These are phyloP conservation scores for Kwoniella mangroviensis DNA, from an alignment of 768 basidiomycete genomes.

Conservation along the genomic window DNA sequence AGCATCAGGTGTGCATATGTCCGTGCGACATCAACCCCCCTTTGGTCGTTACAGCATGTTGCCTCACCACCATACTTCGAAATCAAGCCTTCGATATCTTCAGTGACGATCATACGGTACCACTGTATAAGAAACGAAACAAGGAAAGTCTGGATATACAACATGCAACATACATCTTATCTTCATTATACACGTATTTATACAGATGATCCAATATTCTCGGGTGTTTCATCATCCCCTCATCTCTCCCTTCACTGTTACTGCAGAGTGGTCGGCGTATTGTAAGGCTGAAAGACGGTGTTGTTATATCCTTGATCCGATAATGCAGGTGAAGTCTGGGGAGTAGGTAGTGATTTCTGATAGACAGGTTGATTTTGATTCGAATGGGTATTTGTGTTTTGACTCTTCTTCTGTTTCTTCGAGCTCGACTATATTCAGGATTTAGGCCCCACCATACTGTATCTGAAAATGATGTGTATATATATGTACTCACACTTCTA, in stretches of 20 bases:
- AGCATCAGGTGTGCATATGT: no score
- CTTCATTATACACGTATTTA: neutral
- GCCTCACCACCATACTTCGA: no score
- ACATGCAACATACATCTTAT: neutral
- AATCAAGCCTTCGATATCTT: no score
- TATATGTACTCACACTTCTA: neutral
- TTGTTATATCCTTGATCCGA: neutral
- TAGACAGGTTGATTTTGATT: neutral
- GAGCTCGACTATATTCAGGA: neutral
- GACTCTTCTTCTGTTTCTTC: neutral
- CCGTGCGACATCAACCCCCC: no score
- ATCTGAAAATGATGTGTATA: no score
- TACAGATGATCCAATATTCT: no score
- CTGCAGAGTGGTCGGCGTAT: no score
- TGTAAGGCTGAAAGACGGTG: constrained; percentile 2
- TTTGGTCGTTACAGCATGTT: no score
- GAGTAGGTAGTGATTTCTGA: neutral
- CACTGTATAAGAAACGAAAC: neutral
- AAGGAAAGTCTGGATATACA: neutral
- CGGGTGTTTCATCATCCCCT: no score
- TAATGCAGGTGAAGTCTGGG: neutral
- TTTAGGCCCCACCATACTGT: neutral
- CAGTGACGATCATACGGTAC: no score
- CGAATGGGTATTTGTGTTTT: no score
- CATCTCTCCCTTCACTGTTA: no score